Evolutionary conservation across 179 eudicot genomes (phyloP).

Genomic region (Nepenthes alata): DNA sequence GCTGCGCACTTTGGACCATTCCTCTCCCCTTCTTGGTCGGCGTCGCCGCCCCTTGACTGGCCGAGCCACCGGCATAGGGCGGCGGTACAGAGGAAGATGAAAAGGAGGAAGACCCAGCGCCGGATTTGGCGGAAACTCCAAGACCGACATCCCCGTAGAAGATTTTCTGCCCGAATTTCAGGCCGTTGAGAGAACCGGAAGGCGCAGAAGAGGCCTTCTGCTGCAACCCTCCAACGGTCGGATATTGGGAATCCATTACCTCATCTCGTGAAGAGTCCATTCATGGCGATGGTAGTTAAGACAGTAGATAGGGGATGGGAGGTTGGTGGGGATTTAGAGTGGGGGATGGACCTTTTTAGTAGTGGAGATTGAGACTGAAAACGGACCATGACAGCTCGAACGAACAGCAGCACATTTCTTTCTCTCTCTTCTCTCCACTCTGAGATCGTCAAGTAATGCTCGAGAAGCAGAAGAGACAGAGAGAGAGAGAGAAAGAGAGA

Average conservation of each 20-base stretch:
- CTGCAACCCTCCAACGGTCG: slow-evolving; percentile 10
- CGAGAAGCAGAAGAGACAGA: background rate
- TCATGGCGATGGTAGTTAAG: slow-evolving; percentile 8
- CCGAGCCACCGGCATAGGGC: slow-evolving; percentile 11
- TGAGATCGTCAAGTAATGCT: slow-evolving; percentile 13
- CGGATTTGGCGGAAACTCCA: slow-evolving; percentile 20
- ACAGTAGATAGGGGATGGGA: slow-evolving; percentile 1
- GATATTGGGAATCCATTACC: slow-evolving; percentile 39
- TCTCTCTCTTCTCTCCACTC: background rate
- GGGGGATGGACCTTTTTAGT: slow-evolving; percentile 9
- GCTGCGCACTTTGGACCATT: slow-evolving; percentile 33
- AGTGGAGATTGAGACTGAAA: slow-evolving; percentile 16
- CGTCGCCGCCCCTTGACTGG: slow-evolving; percentile 14
- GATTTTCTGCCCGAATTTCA: slow-evolving; percentile 77
- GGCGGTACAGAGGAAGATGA: slow-evolving; percentile 1
- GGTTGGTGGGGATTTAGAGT: background rate
- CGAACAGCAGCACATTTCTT: slow-evolving; percentile 5
- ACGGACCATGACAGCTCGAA: slow-evolving; percentile 39
- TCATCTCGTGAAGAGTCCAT: slow-evolving; percentile 11
- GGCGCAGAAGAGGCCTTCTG: slow-evolving; percentile 9
- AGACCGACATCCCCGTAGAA: slow-evolving; percentile 67
- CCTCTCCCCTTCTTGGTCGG: slow-evolving; percentile 45
- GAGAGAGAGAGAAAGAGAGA: slow-evolving; percentile 2
- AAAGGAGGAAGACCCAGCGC: slow-evolving; percentile 11
- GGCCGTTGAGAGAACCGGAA: slow-evolving; percentile 46